These are phyloP conservation scores for Lagenidium sp. DNA, from an alignment of 352 stramenopile genomes.

Conservation along the genomic window DNA sequence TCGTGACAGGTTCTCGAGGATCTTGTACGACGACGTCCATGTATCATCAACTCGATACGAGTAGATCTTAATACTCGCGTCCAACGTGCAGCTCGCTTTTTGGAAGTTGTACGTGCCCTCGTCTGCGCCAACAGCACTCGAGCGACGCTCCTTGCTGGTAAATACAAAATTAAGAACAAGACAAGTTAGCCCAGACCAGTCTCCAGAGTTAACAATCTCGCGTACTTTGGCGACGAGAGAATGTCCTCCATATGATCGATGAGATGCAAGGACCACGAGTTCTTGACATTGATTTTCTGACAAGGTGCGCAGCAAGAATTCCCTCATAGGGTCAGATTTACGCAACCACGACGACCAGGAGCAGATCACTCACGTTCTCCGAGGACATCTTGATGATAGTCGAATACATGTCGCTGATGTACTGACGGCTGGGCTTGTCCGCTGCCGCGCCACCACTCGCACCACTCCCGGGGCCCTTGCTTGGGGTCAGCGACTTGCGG, in stretches of 20 bases:
- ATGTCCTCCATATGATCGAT: constrained; percentile 98
- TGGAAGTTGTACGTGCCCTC: constrained; percentile 93
- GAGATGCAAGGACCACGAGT: constrained; percentile 94
- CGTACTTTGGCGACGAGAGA: constrained; percentile 59
- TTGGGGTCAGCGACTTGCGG: constrained; percentile 56
- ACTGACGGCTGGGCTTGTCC: constrained; percentile 40
- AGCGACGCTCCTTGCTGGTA: constrained; percentile 7
- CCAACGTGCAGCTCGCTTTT: constrained; percentile 96
- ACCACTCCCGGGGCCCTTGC: constrained; percentile 6
- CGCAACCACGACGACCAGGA: too few relatives aligned
- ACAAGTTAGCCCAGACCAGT: too few relatives aligned
- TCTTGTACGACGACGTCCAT: constrained; percentile 95
- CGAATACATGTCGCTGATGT: constrained; percentile 89
- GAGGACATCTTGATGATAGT: constrained; percentile 90
- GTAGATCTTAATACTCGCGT: constrained; percentile 99
- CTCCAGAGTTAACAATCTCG: too few relatives aligned
- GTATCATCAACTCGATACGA: constrained; percentile 98
- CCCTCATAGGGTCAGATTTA: too few relatives aligned
- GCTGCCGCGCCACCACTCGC: constrained; percentile 5
- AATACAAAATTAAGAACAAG: too few relatives aligned
- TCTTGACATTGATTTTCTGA: constrained; percentile 98
- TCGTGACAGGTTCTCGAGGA: constrained; percentile 96
- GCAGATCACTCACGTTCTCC: constrained; percentile 73
- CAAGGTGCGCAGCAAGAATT: too few relatives aligned
- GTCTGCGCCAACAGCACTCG: constrained; percentile 24